Percentiles rank a stretch among this genome's conserved stretches.
Evolutionary conservation across 2,329 filamentous ascomycete species (phyloP).

Genomic region (Epichloe sp.): DNA sequence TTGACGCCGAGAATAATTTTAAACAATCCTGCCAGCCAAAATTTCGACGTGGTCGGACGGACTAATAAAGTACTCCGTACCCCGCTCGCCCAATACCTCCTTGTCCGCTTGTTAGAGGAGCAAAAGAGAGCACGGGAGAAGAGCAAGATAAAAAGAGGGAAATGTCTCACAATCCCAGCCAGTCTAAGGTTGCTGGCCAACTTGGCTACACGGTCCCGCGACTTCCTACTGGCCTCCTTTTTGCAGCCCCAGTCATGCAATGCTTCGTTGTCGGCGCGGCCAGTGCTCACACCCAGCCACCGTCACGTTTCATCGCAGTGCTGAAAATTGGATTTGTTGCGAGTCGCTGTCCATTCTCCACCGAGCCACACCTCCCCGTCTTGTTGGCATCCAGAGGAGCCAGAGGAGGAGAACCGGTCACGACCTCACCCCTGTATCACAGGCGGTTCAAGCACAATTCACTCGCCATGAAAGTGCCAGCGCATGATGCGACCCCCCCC

Average conservation of each 20-base stretch:
- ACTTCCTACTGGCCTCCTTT: not conserved
- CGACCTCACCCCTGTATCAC: conserved; percentile 18
- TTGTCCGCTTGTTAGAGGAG: not conserved
- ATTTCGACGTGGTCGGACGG: not conserved
- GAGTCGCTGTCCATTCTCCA: conserved; percentile 12
- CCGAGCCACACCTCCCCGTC: conserved; percentile 20
- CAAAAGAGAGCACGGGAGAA: not conserved
- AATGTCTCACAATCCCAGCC: not conserved
- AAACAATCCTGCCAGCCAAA: not conserved
- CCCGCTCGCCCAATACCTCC: not conserved
- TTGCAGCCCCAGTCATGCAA: conserved; percentile 17
- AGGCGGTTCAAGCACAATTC: conserved; percentile 24
- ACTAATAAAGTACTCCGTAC: not conserved
- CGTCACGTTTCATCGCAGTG: conserved; percentile 14
- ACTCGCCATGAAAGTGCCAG: conserved; percentile 28
- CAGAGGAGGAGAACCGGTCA: conserved; percentile 24
- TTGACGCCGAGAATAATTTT: not conserved
- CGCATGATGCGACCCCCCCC: conserved; percentile 32
- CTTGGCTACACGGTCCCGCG: not conserved
- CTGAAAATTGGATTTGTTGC: conserved; percentile 7
- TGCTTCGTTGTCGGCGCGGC: conserved; percentile 35
- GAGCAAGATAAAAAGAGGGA: not conserved
- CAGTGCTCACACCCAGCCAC: conserved; percentile 18
- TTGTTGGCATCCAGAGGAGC: conserved; percentile 11
- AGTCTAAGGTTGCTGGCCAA: not conserved